A percentile compares a stretch with the other conserved stretches of the same genome.
phyloP scores from a whole-genome alignment of 768 basidiomycete genomes.

The Amanita jacksonii region DNA sequence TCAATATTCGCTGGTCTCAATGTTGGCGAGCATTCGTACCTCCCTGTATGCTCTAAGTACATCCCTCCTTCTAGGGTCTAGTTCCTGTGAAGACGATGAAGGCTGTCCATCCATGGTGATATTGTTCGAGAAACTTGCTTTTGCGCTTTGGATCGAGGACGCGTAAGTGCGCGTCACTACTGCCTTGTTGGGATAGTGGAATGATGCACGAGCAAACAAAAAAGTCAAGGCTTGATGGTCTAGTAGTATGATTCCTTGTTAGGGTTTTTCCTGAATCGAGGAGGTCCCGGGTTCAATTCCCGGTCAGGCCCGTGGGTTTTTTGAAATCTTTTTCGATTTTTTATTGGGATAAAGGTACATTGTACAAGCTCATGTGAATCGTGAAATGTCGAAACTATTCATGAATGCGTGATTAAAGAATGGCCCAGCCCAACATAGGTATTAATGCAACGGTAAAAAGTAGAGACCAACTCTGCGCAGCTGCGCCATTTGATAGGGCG shows the following conservation, averaged over 20 bases:
- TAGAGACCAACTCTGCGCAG: not conserved
- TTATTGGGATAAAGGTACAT: not conserved
- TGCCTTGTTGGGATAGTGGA: conserved; percentile 9
- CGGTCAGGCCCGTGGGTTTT: conserved; percentile 49
- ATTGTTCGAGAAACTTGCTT: conserved; percentile 27
- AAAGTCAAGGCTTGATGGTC: conserved; percentile 35
- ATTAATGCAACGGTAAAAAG: not conserved
- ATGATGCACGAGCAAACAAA: not conserved
- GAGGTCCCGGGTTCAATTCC: conserved; percentile 88
- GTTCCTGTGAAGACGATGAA: conserved; percentile 35
- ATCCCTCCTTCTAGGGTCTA: conserved; percentile 66
- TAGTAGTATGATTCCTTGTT: conserved; percentile 59
- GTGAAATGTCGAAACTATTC: not conserved
- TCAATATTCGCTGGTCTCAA: conserved; percentile 9
- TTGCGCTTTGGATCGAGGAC: conserved; percentile 17
- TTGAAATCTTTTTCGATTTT: conserved; percentile 2
- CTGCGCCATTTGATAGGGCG: not conserved
- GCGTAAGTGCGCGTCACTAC: conserved; percentile 31
- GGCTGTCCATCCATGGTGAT: conserved; percentile 21
- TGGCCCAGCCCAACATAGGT: conserved; percentile 4
- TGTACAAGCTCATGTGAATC: not conserved
- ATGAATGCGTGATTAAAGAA: not conserved
- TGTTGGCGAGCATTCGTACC: conserved; percentile 23
- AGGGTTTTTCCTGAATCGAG: conserved; percentile 41
- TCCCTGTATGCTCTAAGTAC: conserved; percentile 73